A percentile compares a stretch with the other conserved stretches of the same genome.
Evolutionary conservation across 306 rosid species (phyloP).

Genomic region (Casuarina equisetifolia): DNA sequence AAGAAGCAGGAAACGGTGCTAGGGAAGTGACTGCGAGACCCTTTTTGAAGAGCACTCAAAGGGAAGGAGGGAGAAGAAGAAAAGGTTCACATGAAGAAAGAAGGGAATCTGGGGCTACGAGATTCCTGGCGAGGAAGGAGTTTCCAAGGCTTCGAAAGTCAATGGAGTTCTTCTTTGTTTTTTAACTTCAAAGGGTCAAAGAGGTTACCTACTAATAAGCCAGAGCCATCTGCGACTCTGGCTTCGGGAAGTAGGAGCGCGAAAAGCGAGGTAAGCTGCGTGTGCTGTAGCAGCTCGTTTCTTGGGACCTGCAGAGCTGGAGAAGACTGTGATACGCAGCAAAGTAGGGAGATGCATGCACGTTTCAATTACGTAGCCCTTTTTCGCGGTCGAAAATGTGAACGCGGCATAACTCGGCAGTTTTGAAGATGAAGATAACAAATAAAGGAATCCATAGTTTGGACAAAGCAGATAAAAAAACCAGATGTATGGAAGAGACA

Average conservation of each 20-base stretch:
- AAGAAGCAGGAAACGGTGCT: constrained; percentile 19
- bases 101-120: constrained; percentile 19
- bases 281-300: not conserved
- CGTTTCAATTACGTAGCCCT: not conserved
- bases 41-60: constrained; percentile 68
- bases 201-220: constrained; percentile 3
- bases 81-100: not conserved
- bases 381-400: constrained; percentile 4
- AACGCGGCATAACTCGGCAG: too few species aligned
- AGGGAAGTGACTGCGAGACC: constrained; percentile 26
- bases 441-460: too few species aligned
- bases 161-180: constrained; percentile 16
- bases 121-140: constrained; percentile 41
- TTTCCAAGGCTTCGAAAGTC: constrained; percentile 50
- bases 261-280: constrained; percentile 17
- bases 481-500: too few species aligned
- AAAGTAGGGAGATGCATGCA: constrained; percentile 3
- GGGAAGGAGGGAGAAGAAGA: constrained; percentile 11
- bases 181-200: not conserved
- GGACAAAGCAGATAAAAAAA: too few species aligned
- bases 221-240: constrained; percentile 13
- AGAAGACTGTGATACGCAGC: constrained; percentile 11
- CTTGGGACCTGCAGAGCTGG: not conserved
- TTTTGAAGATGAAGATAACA: too few species aligned
- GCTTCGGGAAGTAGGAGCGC: constrained; percentile 26